Evolutionary conservation across 148 eudicot genomes (phyloP).

Genomic region (Drosera capensis): DNA sequence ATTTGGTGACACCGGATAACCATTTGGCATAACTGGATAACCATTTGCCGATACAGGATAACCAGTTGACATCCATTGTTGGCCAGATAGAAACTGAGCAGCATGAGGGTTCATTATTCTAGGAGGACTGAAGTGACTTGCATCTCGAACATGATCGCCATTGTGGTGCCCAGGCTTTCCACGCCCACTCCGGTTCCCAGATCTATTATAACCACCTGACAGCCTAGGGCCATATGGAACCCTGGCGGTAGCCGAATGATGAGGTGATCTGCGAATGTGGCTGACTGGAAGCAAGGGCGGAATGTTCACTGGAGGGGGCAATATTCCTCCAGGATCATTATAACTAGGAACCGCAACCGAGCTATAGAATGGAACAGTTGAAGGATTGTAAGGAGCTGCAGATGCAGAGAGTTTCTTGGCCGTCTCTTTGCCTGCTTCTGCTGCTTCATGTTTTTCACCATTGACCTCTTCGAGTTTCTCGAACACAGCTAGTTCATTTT

Average conservation of each 20-base stretch:
- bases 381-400: slow-evolving; percentile 86
- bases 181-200: slow-evolving; percentile 46
- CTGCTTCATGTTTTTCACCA: slow-evolving; percentile 30
- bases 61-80: slow-evolving; percentile 58
- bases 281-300: slow-evolving; percentile 55
- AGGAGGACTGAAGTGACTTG: slow-evolving; percentile 32
- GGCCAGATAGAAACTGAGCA: slow-evolving; percentile 73
- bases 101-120: slow-evolving; percentile 88
- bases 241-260: slow-evolving; percentile 85
- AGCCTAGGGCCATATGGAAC: slow-evolving; percentile 93
- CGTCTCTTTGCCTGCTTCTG: slow-evolving; percentile 47
- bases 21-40: slow-evolving; percentile 30
- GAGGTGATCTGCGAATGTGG: slow-evolving; percentile 76
- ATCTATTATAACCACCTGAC: slow-evolving; percentile 59
- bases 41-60: slow-evolving; percentile 18
- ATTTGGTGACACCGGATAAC: slow-evolving; percentile 19
- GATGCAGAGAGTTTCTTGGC: slow-evolving; percentile 77
- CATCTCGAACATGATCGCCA: slow-evolving; percentile 46
- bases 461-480: too few relatives aligned
- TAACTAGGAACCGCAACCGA: slow-evolving; percentile 40
- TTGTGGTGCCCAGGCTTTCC: slow-evolving; percentile 38
- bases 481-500: too few relatives aligned
- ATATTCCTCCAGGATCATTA: slow-evolving; percentile 59
- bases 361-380: slow-evolving; percentile 46
- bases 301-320: slow-evolving; percentile 74